These are phyloP conservation scores for Pleoardoris graminearum DNA, from an alignment of 2,329 filamentous ascomycete genomes.

Conservation along the genomic window DNA sequence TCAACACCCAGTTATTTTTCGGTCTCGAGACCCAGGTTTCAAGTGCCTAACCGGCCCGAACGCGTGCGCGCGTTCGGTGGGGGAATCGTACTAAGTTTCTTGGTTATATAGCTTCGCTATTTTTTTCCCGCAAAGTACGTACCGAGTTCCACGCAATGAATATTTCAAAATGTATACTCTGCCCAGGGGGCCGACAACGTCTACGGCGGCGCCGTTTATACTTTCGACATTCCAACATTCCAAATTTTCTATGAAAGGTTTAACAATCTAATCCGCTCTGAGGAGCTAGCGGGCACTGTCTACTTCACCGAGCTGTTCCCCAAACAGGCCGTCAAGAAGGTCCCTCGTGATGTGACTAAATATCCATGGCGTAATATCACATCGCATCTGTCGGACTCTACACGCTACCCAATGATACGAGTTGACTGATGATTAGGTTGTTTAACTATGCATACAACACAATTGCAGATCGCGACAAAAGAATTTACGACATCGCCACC, in stretches of 20 bases:
- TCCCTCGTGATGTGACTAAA: neutral
- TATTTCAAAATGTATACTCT: too few relatives aligned
- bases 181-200: too few relatives aligned
- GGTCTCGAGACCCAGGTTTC: neutral
- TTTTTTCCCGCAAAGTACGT: too few relatives aligned
- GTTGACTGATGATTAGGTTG: neutral
- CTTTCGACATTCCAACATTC: conserved; percentile 3
- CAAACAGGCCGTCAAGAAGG: conserved; percentile 3
- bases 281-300: conserved; percentile 1
- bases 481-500: neutral
- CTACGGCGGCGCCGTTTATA: conserved; percentile 2
- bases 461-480: neutral
- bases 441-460: neutral
- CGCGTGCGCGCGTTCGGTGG: too few relatives aligned
- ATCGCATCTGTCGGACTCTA: neutral
- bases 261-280: neutral
- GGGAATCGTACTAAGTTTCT: too few relatives aligned
- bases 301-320: conserved; percentile 9
- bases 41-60: neutral
- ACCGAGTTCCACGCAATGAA: too few relatives aligned
- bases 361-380: conserved; percentile 10
- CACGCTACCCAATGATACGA: too few relatives aligned
- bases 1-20: neutral
- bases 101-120: too few relatives aligned
- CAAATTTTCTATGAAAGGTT: conserved; percentile 3